These are phyloP conservation scores for Talaromyces pinophilus DNA, from an alignment of 2,329 filamentous ascomycete genomes.

Conservation along the genomic window DNA sequence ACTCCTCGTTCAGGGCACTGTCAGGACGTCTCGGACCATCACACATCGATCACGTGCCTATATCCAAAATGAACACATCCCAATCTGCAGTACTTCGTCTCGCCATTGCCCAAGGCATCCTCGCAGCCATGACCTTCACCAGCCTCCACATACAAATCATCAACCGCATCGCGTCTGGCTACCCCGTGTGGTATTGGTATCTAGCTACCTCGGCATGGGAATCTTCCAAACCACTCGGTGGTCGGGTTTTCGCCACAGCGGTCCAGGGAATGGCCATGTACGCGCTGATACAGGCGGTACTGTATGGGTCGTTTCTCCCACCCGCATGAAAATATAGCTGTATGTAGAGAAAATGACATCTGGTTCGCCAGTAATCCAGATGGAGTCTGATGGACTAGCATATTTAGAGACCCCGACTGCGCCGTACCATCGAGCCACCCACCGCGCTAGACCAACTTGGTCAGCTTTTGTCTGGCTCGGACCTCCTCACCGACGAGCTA, in stretches of 20 bases:
- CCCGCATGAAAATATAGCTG: slow-evolving; percentile 65
- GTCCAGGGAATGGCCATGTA: slow-evolving; percentile 78
- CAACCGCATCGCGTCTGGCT: slow-evolving; percentile 82
- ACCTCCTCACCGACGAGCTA: slow-evolving; percentile 13
- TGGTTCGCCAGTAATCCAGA: not conserved
- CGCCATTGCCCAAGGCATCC: slow-evolving; percentile 69
- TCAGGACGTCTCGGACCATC: slow-evolving; percentile 11
- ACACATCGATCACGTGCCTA: not conserved
- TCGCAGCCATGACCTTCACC: slow-evolving; percentile 71
- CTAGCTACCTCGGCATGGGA: slow-evolving; percentile 54
- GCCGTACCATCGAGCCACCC: slow-evolving; percentile 8
- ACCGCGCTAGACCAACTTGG: slow-evolving; percentile 15
- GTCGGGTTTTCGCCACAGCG: slow-evolving; percentile 36
- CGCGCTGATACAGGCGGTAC: slow-evolving; percentile 73
- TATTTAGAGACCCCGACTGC: slow-evolving; percentile 7
- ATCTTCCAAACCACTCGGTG: slow-evolving; percentile 22
- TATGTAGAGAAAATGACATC: not conserved
- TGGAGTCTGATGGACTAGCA: slow-evolving; percentile 1
- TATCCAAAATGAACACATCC: not conserved
- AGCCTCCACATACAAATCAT: slow-evolving; percentile 94
- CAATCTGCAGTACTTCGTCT: slow-evolving; percentile 53
- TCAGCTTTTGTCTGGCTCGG: slow-evolving; percentile 17
- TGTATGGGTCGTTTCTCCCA: slow-evolving; percentile 89
- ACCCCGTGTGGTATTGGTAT: slow-evolving; percentile 87
- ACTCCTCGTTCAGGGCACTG: slow-evolving; percentile 59